Evolutionary conservation across 495 filamentous ascomycete genomes (phyloP).

Genomic region (Aspergillus sclerotioniger): DNA sequence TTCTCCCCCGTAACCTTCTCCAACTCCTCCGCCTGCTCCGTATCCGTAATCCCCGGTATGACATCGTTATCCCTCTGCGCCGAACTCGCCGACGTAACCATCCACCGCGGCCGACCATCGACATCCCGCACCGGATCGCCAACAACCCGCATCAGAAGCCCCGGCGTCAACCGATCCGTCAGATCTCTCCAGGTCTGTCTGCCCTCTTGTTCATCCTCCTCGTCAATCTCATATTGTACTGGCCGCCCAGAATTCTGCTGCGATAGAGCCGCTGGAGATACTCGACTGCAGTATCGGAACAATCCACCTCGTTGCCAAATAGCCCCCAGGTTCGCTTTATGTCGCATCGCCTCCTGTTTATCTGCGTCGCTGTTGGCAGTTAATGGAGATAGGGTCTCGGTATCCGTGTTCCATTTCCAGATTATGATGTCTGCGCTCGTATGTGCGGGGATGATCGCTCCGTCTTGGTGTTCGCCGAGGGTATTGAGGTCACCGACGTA

Average conservation of each 20-base stretch:
- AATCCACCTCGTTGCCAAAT: constrained; percentile 43
- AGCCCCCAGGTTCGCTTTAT: constrained; percentile 38
- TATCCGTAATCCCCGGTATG: constrained; percentile 47
- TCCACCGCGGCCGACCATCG: constrained; percentile 42
- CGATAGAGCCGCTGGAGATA: constrained; percentile 26
- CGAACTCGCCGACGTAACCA: constrained; percentile 46
- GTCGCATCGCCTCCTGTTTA: constrained; percentile 36
- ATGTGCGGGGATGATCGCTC: neutral
- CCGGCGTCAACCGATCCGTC: constrained; percentile 39
- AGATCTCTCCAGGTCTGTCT: constrained; percentile 41
- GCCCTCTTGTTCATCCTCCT: constrained; percentile 31
- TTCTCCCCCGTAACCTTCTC: constrained; percentile 16
- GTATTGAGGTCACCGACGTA: constrained; percentile 40
- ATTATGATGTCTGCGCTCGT: constrained; percentile 34
- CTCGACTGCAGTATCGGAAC: constrained; percentile 44
- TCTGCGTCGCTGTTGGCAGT: constrained; percentile 24
- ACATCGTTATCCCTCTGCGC: constrained; percentile 46
- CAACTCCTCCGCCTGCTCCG: constrained; percentile 12
- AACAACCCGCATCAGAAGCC: constrained; percentile 39
- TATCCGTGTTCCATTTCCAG: constrained; percentile 45
- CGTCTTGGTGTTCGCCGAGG: constrained; percentile 13
- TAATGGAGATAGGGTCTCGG: constrained; percentile 33
- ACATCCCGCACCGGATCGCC: constrained; percentile 37
- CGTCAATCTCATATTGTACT: constrained; percentile 19
- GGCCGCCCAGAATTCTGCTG: neutral